These are phyloP conservation scores for Lojkania enalia DNA, from an alignment of 2,329 filamentous ascomycete species.

Conservation along the genomic window DNA sequence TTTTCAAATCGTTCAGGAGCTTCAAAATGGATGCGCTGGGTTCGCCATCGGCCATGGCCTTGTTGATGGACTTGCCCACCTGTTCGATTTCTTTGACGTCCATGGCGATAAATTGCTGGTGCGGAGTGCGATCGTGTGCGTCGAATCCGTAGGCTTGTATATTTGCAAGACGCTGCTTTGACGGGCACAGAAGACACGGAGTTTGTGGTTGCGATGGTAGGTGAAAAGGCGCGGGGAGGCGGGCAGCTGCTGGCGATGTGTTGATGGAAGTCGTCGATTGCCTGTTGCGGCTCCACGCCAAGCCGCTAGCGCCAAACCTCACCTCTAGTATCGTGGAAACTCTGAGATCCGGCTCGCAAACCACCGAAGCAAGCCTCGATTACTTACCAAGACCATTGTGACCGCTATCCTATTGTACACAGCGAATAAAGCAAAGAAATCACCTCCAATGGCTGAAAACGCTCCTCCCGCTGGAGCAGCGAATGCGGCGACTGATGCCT, in stretches of 20 bases:
- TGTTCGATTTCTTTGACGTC: slow-evolving; percentile 80
- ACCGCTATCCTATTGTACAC: too few relatives aligned
- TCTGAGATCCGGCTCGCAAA: slow-evolving; percentile 6
- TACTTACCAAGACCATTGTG: too few relatives aligned
- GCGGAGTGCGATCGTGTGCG: too few relatives aligned
- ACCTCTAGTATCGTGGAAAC: neutral
- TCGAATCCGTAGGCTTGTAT: too few relatives aligned
- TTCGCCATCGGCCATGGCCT: slow-evolving; percentile 76
- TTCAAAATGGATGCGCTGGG: slow-evolving; percentile 71
- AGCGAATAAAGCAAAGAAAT: too few relatives aligned
- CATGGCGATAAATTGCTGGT: slow-evolving; percentile 55
- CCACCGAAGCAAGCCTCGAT: too few relatives aligned
- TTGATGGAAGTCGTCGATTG: too few relatives aligned
- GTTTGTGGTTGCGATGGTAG: neutral
- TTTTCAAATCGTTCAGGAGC: slow-evolving; percentile 77
- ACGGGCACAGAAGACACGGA: neutral
- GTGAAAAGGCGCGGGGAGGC: neutral
- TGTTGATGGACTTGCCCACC: slow-evolving; percentile 77
- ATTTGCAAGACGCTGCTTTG: too few relatives aligned
- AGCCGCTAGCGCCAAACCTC: slow-evolving; percentile 5
- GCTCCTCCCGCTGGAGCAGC: slow-evolving; percentile 43
- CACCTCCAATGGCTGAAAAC: slow-evolving; percentile 56
- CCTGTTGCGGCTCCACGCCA: slow-evolving; percentile 1
- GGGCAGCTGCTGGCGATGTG: slow-evolving; percentile 3
- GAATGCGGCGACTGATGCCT: slow-evolving; percentile 49